These are phyloP conservation scores for Apophysomyces variabilis DNA, from an alignment of 371 early-diverging fungal genomes.

Conservation along the genomic window DNA sequence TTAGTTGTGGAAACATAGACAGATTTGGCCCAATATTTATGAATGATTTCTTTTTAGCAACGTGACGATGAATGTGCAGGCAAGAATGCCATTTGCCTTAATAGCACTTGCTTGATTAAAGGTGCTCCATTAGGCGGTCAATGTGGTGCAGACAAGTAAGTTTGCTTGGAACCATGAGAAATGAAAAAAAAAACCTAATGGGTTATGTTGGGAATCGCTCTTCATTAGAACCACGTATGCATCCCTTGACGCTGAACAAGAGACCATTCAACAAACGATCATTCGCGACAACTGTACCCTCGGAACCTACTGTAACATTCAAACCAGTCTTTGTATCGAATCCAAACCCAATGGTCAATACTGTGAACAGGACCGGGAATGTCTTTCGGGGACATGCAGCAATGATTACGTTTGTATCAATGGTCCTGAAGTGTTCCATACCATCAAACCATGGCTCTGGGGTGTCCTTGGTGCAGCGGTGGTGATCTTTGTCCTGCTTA, in stretches of 20 bases:
- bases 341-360: conserved; percentile 26
- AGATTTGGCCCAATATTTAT: no score
- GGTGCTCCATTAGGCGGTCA: conserved; percentile 46
- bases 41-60: conserved; percentile 29
- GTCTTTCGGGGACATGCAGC: conserved; percentile 46
- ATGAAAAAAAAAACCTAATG: no score
- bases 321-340: conserved; percentile 26
- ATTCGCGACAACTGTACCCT: conserved; percentile 53
- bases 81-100: conserved; percentile 42
- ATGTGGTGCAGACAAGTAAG: conserved; percentile 53
- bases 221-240: conserved; percentile 26
- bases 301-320: conserved; percentile 36
- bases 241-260: conserved; percentile 34
- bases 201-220: not conserved
- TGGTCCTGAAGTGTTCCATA: conserved; percentile 52
- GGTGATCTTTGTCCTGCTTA: conserved; percentile 39
- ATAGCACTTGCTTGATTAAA: conserved; percentile 47
- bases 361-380: conserved; percentile 51
- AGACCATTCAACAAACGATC: conserved; percentile 39
- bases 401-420: conserved; percentile 35
- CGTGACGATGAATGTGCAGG: conserved; percentile 54
- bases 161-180: not conserved
- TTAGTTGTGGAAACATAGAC: no score
- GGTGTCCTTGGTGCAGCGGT: conserved; percentile 39
- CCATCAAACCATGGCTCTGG: conserved; percentile 47